Evolutionary conservation across 176 grass and related monocot species (phyloP), one percentile per base, ranked within the genome.

Genomic region (Oryza nivara): DNA sequence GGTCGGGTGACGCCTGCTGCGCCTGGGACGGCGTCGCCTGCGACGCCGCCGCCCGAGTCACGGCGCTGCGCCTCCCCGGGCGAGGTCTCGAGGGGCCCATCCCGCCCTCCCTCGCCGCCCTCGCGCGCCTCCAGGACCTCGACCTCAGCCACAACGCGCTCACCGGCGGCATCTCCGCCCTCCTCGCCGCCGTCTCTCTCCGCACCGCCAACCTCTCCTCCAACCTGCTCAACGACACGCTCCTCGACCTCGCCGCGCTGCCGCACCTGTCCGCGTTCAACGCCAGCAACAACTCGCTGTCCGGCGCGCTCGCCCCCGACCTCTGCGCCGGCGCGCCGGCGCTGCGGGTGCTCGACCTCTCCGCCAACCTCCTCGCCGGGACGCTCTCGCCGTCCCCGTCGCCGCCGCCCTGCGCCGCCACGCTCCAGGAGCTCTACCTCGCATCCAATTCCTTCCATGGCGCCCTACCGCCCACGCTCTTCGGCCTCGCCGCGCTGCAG

Each of bases 271-370:
- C 54, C 11, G 52, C 81, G 22, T 83, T 98, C 73, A 93, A 98
- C 74, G 89, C 67, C 77, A 98, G 93, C 88, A 98, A 98, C 83
- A 98, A 98, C 77, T 95, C 91, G 9, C 78, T 95, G 38, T 84
- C 77, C 10, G 96, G 89, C 43, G 0, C 40, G 58, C 58, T 98
- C 40, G 34, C 48, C 14, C 87, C 91, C 11, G 96, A 93, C 83
- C 81, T 98, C 67, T 98, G 96, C 78, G 77, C 64, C 35, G 89
- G 83, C 44, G 65, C 85, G 63, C 72, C 54, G 3, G 38, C 54
- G 8, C 76, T 93, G 22, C 85, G 83, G 7, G 22, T 89, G 5
- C 87, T 98, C 48, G 93, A 98, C 78, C 89, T 98, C 65, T 95
- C 93, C 78, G 34, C 72, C 74, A 98, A 98, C 66, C 58, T 44